Evolutionary conservation across 1,284 basidiomycete genomes (phyloP).

Genomic region (Stygiomarasmius scandens): DNA sequence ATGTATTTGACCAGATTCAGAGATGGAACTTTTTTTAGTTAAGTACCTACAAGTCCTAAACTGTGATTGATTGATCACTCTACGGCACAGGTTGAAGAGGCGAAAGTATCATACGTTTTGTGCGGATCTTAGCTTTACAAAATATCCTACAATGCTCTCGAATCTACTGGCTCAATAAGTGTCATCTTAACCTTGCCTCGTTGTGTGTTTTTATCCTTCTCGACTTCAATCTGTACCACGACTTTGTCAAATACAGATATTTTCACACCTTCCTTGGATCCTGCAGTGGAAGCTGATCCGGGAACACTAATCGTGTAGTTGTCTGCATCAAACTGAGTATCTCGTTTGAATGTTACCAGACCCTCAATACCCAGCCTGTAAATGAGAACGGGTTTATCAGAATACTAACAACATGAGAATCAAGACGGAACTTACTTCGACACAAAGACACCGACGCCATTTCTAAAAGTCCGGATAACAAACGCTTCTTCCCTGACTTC

Average conservation of each 20-base stretch:
- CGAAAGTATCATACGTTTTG: too few relatives aligned
- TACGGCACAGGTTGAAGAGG: too few relatives aligned
- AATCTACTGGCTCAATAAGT: slow-evolving; percentile 74
- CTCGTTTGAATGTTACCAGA: slow-evolving; percentile 89
- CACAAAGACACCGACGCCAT: slow-evolving; percentile 95
- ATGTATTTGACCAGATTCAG: too few relatives aligned
- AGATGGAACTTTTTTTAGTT: too few relatives aligned
- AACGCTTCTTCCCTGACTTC: slow-evolving; percentile 85
- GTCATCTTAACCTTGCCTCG: slow-evolving; percentile 91
- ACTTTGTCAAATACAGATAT: slow-evolving; percentile 95
- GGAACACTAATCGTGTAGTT: slow-evolving; percentile 86
- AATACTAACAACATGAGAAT: slow-evolving; percentile 5
- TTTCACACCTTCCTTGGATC: slow-evolving; percentile 43
- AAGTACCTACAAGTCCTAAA: too few relatives aligned
- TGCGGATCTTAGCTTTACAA: too few relatives aligned
- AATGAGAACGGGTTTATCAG: slow-evolving; percentile 1
- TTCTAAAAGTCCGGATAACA: slow-evolving; percentile 92
- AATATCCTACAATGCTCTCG: slow-evolving; percentile 34
- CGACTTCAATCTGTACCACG: slow-evolving; percentile 85
- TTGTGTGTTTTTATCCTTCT: slow-evolving; percentile 95
- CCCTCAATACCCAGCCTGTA: slow-evolving; percentile 90
- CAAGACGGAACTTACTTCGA: slow-evolving; percentile 67
- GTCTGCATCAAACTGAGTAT: slow-evolving; percentile 87
- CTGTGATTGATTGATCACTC: too few relatives aligned
- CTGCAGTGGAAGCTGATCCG: slow-evolving; percentile 18